phyloP scores from a whole-genome alignment of 495 filamentous ascomycete genomes.

The Aspergillus incahuasiensis region DNA sequence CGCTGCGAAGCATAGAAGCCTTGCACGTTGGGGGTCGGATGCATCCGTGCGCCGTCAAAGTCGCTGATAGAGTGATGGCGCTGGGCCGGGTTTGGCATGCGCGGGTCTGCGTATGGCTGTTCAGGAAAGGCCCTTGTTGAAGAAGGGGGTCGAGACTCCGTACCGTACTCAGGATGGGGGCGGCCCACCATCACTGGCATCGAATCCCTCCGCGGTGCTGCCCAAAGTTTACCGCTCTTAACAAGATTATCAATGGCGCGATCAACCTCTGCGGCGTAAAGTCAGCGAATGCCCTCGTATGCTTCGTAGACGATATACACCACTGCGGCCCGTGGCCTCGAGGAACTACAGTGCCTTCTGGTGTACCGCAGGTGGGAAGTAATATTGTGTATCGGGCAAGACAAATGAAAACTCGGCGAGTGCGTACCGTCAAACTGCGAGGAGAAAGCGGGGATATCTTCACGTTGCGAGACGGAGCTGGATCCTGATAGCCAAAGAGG shows the following conservation, averaged over 20 bases:
- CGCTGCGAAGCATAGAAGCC: slow-evolving; percentile 92
- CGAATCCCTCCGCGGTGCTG: slow-evolving; percentile 77
- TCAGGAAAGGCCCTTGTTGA: slow-evolving; percentile 20
- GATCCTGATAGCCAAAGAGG: slow-evolving; percentile 53
- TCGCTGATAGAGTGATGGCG: slow-evolving; percentile 86
- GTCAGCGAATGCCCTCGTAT: slow-evolving; percentile 24
- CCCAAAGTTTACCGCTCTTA: slow-evolving; percentile 93
- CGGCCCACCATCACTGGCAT: slow-evolving; percentile 66
- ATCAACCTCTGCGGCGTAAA: slow-evolving; percentile 73
- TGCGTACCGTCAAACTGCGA: slow-evolving; percentile 86
- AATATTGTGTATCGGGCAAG: not conserved
- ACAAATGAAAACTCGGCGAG: not conserved
- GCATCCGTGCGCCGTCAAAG: slow-evolving; percentile 69
- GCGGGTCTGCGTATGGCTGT: slow-evolving; percentile 41
- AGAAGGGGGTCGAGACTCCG: slow-evolving; percentile 15
- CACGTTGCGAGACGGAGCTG: slow-evolving; percentile 69
- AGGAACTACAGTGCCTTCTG: not conserved
- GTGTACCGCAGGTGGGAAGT: not conserved
- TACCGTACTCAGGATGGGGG: slow-evolving; percentile 57
- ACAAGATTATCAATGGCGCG: slow-evolving; percentile 91
- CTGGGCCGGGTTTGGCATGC: slow-evolving; percentile 39
- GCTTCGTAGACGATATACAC: not conserved
- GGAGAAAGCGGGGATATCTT: slow-evolving; percentile 75
- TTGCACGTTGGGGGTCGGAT: slow-evolving; percentile 77
- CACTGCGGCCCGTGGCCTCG: not conserved